Conservation (phyloP, 1,284 basidiomycete genomes). For the Tilletiopsis washingtonensis region DNA sequence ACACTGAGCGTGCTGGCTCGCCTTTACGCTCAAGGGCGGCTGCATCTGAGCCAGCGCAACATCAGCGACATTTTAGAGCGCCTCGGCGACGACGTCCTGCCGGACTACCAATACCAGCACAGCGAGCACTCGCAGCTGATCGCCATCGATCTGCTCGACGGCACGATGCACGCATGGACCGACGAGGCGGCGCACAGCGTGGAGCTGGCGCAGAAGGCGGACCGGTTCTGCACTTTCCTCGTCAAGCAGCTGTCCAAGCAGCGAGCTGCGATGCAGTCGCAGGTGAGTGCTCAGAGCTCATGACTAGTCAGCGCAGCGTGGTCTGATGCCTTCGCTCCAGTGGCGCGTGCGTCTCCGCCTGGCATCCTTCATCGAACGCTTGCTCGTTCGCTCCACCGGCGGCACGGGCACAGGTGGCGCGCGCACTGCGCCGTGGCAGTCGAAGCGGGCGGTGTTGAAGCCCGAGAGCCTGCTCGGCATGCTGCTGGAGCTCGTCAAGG, state of each 20-base stretch:
- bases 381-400: neutral
- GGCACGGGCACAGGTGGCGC: no score
- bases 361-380: neutral
- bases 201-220: neutral
- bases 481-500: conserved; percentile 46
- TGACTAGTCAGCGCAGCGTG: no score
- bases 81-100: conserved; percentile 55
- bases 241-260: neutral
- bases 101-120: conserved; percentile 57
- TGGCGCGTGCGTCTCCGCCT: neutral
- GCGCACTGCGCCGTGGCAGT: no score
- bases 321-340: no score
- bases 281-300: no score
- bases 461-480: conserved; percentile 4
- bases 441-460: conserved; percentile 5
- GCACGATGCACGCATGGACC: conserved; percentile 64
- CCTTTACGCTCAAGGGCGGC: neutral
- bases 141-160: conserved; percentile 59
- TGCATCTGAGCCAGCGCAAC: conserved; percentile 1
- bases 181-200: conserved; percentile 43
- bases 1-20: neutral
- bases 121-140: conserved; percentile 57
- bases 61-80: conserved; percentile 56
- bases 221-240: conserved; percentile 3
- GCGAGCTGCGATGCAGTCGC: no score